These are phyloP conservation scores for Saitozyma sp. DNA, from an alignment of 768 basidiomycete genomes.

Conservation along the genomic window DNA sequence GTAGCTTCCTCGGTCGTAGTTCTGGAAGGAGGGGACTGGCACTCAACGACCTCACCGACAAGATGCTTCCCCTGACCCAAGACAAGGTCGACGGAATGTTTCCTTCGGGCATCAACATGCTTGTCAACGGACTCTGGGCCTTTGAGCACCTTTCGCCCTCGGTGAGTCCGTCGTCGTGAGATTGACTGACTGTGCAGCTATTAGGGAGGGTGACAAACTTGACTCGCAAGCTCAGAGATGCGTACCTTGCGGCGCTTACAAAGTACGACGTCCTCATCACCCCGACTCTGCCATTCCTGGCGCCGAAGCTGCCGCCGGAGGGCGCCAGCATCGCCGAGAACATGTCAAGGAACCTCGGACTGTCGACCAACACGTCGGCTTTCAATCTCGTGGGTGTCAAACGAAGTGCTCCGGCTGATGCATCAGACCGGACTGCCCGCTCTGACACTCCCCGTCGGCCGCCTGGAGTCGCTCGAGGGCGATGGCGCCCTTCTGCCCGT, in stretches of 20 bases:
- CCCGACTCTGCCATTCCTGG: conserved; percentile 47
- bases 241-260: conserved; percentile 50
- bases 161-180: conserved; percentile 13
- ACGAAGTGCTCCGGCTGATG: too few relatives aligned
- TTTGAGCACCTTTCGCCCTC: conserved; percentile 24
- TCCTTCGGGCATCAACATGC: conserved; percentile 14
- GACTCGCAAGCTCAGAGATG: conserved; percentile 52
- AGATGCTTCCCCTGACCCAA: conserved; percentile 52
- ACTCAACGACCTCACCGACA: conserved; percentile 49
- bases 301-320: conserved; percentile 15
- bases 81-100: conserved; percentile 54
- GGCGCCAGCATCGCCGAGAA: conserved; percentile 46
- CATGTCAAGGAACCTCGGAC: conserved; percentile 30
- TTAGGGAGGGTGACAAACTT: conserved; percentile 55
- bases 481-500: conserved; percentile 51
- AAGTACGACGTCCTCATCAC: conserved; percentile 53
- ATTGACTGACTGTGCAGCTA: neutral
- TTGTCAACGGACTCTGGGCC: conserved; percentile 27
- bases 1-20: conserved; percentile 23
- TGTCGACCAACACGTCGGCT: conserved; percentile 34
- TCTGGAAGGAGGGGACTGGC: conserved; percentile 50
- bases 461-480: conserved; percentile 33
- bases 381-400: conserved; percentile 25
- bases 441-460: conserved; percentile 56
- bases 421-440: conserved; percentile 54